Evolutionary conservation across 192 early-diverging fungal genomes (phyloP).

Genomic region (Coemansia sp.): DNA sequence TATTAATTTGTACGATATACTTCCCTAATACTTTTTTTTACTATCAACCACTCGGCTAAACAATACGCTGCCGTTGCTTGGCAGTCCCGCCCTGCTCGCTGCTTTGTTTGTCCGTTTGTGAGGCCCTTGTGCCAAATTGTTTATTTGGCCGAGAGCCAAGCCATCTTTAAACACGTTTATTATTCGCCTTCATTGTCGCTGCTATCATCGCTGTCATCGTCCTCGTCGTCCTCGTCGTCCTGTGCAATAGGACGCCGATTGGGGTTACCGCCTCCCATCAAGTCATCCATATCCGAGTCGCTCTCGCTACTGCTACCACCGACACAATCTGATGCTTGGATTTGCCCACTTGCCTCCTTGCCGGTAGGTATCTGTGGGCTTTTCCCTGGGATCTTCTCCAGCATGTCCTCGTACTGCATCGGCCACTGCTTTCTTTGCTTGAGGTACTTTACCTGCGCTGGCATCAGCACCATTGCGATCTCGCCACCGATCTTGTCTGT

Average conservation of each 20-base stretch:
- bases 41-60: background rate
- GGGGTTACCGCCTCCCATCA: conserved; percentile 22
- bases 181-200: background rate
- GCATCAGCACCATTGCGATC: conserved; percentile 71
- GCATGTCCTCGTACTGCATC: conserved; percentile 26
- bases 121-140: too few relatives aligned
- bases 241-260: conserved; percentile 23
- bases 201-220: background rate
- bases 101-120: background rate
- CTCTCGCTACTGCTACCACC: background rate
- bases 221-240: background rate
- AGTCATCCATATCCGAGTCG: conserved; percentile 4
- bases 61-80: background rate
- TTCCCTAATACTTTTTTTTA: background rate
- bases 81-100: background rate
- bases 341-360: background rate
- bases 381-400: conserved; percentile 19
- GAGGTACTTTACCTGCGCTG: conserved; percentile 71
- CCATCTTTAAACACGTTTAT: background rate
- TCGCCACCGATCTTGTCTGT: conserved; percentile 77
- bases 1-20: conserved; percentile 23
- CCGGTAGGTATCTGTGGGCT: background rate
- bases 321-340: background rate
- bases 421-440: conserved; percentile 49
- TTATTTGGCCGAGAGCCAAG: background rate